Evolutionary conservation across 2,329 filamentous ascomycete genomes (phyloP).

Genomic region (Ophiognomonia clavigignenti-juglandacearum): DNA sequence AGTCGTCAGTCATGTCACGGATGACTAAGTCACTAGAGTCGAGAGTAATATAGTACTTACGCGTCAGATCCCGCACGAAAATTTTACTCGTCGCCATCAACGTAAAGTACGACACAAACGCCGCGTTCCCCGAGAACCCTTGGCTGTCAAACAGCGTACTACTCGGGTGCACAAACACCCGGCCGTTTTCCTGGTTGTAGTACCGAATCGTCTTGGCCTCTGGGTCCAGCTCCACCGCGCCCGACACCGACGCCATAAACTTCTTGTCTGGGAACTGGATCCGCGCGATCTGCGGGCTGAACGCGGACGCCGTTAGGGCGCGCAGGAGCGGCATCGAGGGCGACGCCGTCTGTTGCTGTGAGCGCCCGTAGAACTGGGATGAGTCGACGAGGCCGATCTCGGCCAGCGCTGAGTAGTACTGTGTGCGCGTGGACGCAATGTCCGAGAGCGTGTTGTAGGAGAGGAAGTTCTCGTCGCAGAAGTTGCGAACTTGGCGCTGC

Average conservation of each 20-base stretch:
- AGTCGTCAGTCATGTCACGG: too few species aligned
- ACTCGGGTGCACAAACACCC: slow-evolving; percentile 89
- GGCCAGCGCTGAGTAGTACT: slow-evolving; percentile 80
- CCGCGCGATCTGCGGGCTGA: slow-evolving; percentile 81
- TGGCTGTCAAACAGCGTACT: slow-evolving; percentile 83
- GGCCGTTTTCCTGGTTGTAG: slow-evolving; percentile 77
- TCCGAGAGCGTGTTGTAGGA: slow-evolving; percentile 80
- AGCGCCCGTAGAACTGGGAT: slow-evolving; percentile 12
- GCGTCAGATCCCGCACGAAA: slow-evolving; percentile 86
- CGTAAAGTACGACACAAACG: slow-evolving; percentile 84
- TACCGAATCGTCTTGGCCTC: slow-evolving; percentile 91
- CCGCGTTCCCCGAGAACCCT: slow-evolving; percentile 66
- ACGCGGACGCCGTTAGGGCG: slow-evolving; percentile 67
- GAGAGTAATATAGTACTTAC: too few species aligned
- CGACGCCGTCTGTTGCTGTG: slow-evolving; percentile 15
- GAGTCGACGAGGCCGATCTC: slow-evolving; percentile 73
- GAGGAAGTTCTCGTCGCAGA: slow-evolving; percentile 83
- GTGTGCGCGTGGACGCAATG: slow-evolving; percentile 78
- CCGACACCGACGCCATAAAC: slow-evolving; percentile 80
- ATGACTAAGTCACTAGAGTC: too few species aligned
- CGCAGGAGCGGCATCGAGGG: slow-evolving; percentile 51
- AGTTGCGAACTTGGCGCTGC: slow-evolving; percentile 62
- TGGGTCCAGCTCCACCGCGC: slow-evolving; percentile 87
- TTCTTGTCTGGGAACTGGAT: slow-evolving; percentile 96
- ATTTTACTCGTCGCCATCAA: slow-evolving; percentile 91